Base-by-base conservation (phyloP, 2,329 filamentous ascomycete genomes). In the Aspergillus fijiensis region DNA sequence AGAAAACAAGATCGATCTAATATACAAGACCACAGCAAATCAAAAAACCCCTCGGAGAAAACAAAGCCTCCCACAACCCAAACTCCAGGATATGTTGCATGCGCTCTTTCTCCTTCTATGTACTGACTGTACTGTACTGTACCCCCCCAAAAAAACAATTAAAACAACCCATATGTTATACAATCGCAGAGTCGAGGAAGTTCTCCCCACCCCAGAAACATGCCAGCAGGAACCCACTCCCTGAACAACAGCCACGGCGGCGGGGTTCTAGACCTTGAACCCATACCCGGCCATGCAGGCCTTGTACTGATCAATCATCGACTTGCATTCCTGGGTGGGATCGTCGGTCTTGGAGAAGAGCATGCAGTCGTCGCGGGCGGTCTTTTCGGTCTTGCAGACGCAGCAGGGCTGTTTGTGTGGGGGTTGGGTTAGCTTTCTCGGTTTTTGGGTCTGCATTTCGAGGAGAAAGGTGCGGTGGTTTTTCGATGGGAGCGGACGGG, bases 311-410 rank as follows among this genome's bases (percentile, higher is more conserved):
- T 91, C 86, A 65, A 99, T 90, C 63, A 91, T 84, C 54, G 88
- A 85, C 77, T 88, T 85, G 84, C 95, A 99, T 71, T 96, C 92
- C 70, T 91, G 85, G 11, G 71, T 66, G 45, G 95, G 91, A 73
- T 97, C 89, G 72, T 88, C 84, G 62, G 90, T 84, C 64, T 86
- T 92, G 58, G 92, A 96, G 82, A 98, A 97, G 59, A 99, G 90
- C 94, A 99, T 98, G 83, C 95, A 99, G 79, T 99, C 93, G 80
- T 99, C 95, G 65, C 95, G 91, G 69, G 85, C 85, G 45, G 91
- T 84, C 79, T 99, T 99, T 78, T 99, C 92, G 49, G 95, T 87
- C 75, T 93, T 97, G 86, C 95, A 99, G 31, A 98, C 95, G 76
- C 95, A 98, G 85, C 95, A 98, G 49, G 94, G 94, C 92, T 97